Conservation (phyloP, 1,139 yeast genomes). For the Arxiozyma telluris region DNA sequence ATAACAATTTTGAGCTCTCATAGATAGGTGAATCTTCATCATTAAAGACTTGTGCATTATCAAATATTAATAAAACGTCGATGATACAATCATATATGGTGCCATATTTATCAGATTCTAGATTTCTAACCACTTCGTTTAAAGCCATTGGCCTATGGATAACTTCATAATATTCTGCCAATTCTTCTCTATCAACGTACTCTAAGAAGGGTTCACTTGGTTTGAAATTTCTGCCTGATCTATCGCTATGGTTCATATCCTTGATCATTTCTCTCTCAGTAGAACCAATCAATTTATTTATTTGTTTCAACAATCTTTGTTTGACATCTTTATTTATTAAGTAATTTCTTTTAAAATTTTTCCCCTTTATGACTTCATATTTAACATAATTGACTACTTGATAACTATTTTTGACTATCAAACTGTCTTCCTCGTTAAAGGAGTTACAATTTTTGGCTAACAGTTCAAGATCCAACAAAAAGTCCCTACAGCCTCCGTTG, state of each 20-base stretch:
- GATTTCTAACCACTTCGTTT: conserved; percentile 36
- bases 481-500: conserved; percentile 32
- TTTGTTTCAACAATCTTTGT: conserved; percentile 20
- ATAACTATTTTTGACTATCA: conserved; percentile 51
- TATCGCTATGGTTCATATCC: conserved; percentile 15
- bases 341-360: conserved; percentile 28
- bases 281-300: conserved; percentile 35
- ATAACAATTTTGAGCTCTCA: conserved; percentile 45
- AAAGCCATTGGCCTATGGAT: conserved; percentile 52
- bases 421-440: conserved; percentile 54
- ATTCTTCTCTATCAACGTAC: conserved; percentile 43
- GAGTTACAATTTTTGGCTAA: conserved; percentile 51
- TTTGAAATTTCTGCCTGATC: conserved; percentile 21
- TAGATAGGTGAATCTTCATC: conserved; percentile 47
- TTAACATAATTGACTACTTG: conserved; percentile 29
- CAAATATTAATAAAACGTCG: conserved; percentile 43
- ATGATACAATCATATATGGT: conserved; percentile 42
- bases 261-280: conserved; percentile 34
- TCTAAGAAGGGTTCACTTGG: conserved; percentile 52
- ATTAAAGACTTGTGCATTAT: conserved; percentile 51
- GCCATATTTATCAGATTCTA: conserved; percentile 39
- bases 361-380: conserved; percentile 28
- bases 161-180: conserved; percentile 51
- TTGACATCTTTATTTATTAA: conserved; percentile 25
- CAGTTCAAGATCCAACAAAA: conserved; percentile 47